Evolutionary conservation across 2,329 filamentous ascomycete species (phyloP).

Genomic region (Xylariaceae sp.): DNA sequence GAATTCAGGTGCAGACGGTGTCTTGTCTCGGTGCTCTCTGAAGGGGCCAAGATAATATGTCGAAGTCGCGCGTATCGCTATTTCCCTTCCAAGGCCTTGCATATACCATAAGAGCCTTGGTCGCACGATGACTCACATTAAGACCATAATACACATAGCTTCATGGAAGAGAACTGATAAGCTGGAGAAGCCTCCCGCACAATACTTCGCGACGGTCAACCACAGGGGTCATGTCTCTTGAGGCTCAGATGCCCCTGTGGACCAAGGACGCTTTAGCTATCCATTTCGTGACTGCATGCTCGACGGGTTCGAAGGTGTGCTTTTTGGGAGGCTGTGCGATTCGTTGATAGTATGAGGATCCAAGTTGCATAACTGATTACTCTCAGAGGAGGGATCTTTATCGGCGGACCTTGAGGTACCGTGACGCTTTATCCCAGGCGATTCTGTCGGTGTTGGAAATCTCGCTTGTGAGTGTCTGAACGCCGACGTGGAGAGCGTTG

Average conservation of each 20-base stretch:
- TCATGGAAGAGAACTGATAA: neutral
- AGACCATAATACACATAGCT: neutral
- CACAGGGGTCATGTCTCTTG: too few relatives aligned
- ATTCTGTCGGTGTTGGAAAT: constrained; percentile 42
- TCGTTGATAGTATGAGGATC: constrained; percentile 4
- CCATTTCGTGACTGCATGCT: too few relatives aligned
- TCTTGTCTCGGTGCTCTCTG: too few relatives aligned
- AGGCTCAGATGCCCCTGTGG: too few relatives aligned
- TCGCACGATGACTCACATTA: neutral
- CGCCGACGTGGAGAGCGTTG: constrained; percentile 49
- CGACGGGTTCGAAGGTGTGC: too few relatives aligned
- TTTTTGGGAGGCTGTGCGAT: too few relatives aligned
- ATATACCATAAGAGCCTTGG: neutral
- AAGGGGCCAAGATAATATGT: too few relatives aligned
- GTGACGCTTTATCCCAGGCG: constrained; percentile 50
- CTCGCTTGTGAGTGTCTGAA: constrained; percentile 47
- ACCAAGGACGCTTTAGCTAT: too few relatives aligned
- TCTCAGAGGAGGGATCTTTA: constrained; percentile 9
- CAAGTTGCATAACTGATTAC: constrained; percentile 1
- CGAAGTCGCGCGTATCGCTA: neutral
- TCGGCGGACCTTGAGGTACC: constrained; percentile 42
- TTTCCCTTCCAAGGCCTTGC: neutral
- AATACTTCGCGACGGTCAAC: too few relatives aligned
- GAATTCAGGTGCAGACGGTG: too few relatives aligned
- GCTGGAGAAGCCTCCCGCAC: neutral